Percentiles rank a stretch among this genome's conserved stretches.
phyloP scores from a whole-genome alignment of 768 basidiomycete genomes.

The Crepidotus variabilis region DNA sequence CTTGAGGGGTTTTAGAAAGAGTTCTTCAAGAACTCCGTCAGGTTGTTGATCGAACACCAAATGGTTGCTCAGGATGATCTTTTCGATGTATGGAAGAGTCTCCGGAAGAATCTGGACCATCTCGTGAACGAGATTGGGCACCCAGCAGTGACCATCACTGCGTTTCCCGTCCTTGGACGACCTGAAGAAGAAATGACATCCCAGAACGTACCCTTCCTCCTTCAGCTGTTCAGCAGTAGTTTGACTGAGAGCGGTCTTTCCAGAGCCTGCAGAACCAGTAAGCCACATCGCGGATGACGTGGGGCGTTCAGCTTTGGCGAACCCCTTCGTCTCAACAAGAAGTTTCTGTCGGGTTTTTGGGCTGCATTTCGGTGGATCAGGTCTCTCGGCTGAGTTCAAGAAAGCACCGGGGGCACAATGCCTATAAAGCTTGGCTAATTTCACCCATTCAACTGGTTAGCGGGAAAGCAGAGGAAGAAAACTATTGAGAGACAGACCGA shows the following conservation, averaged over 20 bases:
- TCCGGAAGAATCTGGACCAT: background rate
- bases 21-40: background rate
- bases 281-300: background rate
- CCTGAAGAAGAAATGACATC: background rate
- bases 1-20: too few relatives aligned
- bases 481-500: too few relatives aligned
- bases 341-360: background rate
- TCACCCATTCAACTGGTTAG: too few relatives aligned
- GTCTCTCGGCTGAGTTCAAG: background rate
- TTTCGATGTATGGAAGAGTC: background rate
- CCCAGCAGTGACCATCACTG: background rate
- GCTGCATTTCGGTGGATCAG: background rate
- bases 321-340: background rate
- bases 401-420: background rate
- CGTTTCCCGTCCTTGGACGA: background rate
- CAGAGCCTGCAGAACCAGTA: background rate
- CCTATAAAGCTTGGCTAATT: background rate
- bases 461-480: too few relatives aligned
- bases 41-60: background rate
- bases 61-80: background rate
- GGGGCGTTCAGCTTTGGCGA: background rate
- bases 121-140: background rate
- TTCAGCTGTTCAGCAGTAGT: background rate
- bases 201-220: background rate
- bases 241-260: background rate